A percentile compares a stretch with the other conserved stretches of the same genome.
Conservation (phyloP, 805 yeast genomes). For the Yamadazyma ubonensis region DNA sequence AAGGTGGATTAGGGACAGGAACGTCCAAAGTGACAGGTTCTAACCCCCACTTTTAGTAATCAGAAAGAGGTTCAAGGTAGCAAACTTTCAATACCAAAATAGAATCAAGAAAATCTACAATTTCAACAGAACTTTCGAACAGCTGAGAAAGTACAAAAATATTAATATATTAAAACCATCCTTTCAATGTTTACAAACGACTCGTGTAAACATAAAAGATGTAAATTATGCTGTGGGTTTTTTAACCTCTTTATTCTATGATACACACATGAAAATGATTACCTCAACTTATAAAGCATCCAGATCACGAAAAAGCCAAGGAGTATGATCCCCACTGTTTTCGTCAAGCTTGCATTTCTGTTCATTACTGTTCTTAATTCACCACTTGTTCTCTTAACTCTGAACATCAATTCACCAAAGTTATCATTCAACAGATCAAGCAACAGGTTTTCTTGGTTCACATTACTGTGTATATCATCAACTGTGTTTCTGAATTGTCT, state of each 20-base stretch:
- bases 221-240: too few species aligned
- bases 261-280: too few species aligned
- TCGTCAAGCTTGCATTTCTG: slow-evolving; percentile 40
- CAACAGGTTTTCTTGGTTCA: slow-evolving; percentile 40
- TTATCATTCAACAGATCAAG: slow-evolving; percentile 40
- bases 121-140: background rate
- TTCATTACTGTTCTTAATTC: slow-evolving; percentile 41
- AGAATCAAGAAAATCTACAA: too few species aligned
- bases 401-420: slow-evolving; percentile 36
- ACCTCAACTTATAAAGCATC: slow-evolving; percentile 35
- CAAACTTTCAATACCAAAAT: too few species aligned
- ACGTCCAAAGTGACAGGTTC: too few species aligned
- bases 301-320: slow-evolving; percentile 35
- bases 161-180: too few species aligned
- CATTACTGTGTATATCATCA: slow-evolving; percentile 41
- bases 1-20: too few species aligned
- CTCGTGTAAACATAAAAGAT: too few species aligned
- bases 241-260: too few species aligned
- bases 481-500: slow-evolving; percentile 44
- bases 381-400: slow-evolving; percentile 41
- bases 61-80: too few species aligned
- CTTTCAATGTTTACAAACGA: too few species aligned
- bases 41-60: too few species aligned
- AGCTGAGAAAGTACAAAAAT: background rate
- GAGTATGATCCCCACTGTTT: slow-evolving; percentile 36